These are phyloP conservation scores for Suillus spraguei DNA, from an alignment of 768 basidiomycete genomes.

Conservation along the genomic window DNA sequence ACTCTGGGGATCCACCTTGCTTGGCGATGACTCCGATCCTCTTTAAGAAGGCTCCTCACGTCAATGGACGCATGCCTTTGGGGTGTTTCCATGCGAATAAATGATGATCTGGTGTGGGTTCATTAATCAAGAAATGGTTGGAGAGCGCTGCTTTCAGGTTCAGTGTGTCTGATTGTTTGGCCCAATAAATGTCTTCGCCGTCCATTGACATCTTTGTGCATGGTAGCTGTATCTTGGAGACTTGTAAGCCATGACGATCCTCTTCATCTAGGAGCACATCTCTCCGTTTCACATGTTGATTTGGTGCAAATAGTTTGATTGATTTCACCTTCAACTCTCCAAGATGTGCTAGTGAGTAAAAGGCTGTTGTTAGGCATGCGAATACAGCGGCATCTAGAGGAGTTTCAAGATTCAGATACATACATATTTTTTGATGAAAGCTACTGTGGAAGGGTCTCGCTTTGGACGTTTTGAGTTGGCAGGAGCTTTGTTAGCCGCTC, in stretches of 20 bases:
- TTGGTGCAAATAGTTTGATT: background rate
- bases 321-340: too few species aligned
- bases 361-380: too few species aligned
- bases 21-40: conserved; percentile 17
- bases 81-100: conserved; percentile 33
- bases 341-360: too few species aligned
- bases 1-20: conserved; percentile 3
- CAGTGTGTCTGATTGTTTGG: background rate
- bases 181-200: background rate
- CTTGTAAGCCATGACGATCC: background rate
- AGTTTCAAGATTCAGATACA: too few species aligned
- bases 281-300: background rate
- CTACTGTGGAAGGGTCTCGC: background rate
- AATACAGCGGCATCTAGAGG: too few species aligned
- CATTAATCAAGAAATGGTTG: conserved; percentile 36
- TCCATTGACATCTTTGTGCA: background rate
- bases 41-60: conserved; percentile 25
- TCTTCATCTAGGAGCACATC: background rate
- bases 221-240: background rate
- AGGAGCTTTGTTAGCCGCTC: background rate
- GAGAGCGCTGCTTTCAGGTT: conserved; percentile 12
- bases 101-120: conserved; percentile 20
- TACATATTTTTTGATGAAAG: too few species aligned
- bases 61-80: conserved; percentile 23
- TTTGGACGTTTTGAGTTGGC: background rate